These are phyloP conservation scores for Krasilnikovozyma curviuscula DNA, from an alignment of 768 basidiomycete genomes.

Conservation along the genomic window DNA sequence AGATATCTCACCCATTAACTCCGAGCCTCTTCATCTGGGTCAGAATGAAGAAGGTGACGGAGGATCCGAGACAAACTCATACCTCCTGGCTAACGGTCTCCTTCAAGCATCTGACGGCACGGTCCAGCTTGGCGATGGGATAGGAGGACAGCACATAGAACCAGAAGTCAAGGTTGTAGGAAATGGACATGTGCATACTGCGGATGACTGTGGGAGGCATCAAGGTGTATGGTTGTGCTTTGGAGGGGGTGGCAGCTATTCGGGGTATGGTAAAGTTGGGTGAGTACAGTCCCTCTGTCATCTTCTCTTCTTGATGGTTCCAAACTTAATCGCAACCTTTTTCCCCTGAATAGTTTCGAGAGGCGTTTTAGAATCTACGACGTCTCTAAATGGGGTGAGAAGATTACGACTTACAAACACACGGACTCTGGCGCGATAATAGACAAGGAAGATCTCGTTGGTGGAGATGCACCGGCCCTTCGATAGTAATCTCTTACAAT, in stretches of 20 bases:
- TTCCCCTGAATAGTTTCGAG: constrained; percentile 43
- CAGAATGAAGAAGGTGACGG: constrained; percentile 32
- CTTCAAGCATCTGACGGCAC: constrained; percentile 47
- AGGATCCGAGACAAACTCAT: constrained; percentile 35
- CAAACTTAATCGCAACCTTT: constrained; percentile 17
- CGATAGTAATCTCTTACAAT: too few species aligned
- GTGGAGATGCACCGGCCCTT: constrained; percentile 6
- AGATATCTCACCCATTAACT: constrained; percentile 27
- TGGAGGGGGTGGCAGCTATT: constrained; percentile 65
- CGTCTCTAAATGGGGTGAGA: constrained; percentile 77
- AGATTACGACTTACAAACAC: constrained; percentile 69
- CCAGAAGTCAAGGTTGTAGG: constrained; percentile 66
- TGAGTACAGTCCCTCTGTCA: constrained; percentile 23
- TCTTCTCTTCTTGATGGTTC: constrained; percentile 11
- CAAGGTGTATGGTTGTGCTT: constrained; percentile 81
- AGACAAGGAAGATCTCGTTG: constrained; percentile 13
- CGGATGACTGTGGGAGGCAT: background rate
- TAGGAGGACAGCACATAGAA: constrained; percentile 28
- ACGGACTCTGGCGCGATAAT: constrained; percentile 16
- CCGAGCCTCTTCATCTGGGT: constrained; percentile 51
- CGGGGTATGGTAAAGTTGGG: constrained; percentile 63
- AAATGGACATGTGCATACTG: constrained; percentile 68
- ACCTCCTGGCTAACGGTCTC: constrained; percentile 69
- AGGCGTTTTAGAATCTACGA: constrained; percentile 77
- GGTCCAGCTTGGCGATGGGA: constrained; percentile 29